phyloP scores from a whole-genome alignment of 371 early-diverging fungal species.

The Lichtheimia hyalospora region DNA sequence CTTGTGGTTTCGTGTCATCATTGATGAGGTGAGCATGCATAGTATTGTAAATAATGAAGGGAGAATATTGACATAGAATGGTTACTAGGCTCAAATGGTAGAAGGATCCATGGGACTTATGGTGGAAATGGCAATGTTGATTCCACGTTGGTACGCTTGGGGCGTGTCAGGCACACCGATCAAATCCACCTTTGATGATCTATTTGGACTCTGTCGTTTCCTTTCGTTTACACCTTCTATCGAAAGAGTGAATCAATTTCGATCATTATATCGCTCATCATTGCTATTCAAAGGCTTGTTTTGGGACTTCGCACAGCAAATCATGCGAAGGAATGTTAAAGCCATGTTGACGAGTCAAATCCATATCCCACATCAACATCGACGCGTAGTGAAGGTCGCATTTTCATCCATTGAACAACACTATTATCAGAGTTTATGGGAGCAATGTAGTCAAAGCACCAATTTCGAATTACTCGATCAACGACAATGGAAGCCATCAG shows the following conservation, averaged over 20 bases:
- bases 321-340: constrained; percentile 65
- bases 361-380: constrained; percentile 55
- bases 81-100: constrained; percentile 67
- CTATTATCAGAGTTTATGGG: constrained; percentile 63
- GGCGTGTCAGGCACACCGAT: constrained; percentile 75
- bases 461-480: constrained; percentile 21
- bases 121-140: constrained; percentile 54
- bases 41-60: not conserved
- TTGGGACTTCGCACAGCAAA: constrained; percentile 28
- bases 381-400: constrained; percentile 44
- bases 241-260: constrained; percentile 18
- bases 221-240: constrained; percentile 36
- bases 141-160: constrained; percentile 66
- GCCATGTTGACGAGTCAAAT: constrained; percentile 48
- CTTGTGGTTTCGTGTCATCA: constrained; percentile 64
- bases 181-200: constrained; percentile 40
- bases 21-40: constrained; percentile 41
- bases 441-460: constrained; percentile 31
- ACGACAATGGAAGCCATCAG: constrained; percentile 19
- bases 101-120: constrained; percentile 43
- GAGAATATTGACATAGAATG: not conserved
- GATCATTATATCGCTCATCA: constrained; percentile 11
- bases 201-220: constrained; percentile 53
- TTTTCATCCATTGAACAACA: constrained; percentile 61
- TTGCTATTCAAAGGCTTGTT: constrained; percentile 23